Evolutionary conservation across 169 alveolate species (phyloP).

Genomic region (Plasmodium knowlesi): DNA sequence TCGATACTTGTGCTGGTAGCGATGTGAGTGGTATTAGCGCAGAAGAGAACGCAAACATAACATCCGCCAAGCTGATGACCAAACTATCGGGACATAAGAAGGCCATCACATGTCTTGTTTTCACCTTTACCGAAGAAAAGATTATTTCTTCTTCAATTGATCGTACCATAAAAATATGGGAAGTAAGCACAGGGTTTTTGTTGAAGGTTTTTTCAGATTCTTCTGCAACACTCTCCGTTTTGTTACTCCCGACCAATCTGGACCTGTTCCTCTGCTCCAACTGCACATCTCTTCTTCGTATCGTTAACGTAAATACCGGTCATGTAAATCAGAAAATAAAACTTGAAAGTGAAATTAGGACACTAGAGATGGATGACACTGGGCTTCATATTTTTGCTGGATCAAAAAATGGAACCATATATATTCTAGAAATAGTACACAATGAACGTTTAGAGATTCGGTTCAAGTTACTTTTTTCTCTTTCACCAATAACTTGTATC

Average conservation of each 20-base stretch:
- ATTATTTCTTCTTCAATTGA: slow-evolving; percentile 88
- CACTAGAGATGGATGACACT: slow-evolving; percentile 87
- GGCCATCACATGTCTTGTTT: slow-evolving; percentile 84
- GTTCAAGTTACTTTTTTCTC: slow-evolving; percentile 32
- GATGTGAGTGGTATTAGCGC: neutral
- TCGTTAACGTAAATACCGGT: slow-evolving; percentile 87
- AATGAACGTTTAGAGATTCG: slow-evolving; percentile 72
- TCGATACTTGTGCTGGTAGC: neutral
- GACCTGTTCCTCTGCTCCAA: slow-evolving; percentile 83
- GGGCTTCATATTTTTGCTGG: slow-evolving; percentile 89
- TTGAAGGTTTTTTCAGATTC: slow-evolving; percentile 89
- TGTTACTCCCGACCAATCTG: slow-evolving; percentile 83
- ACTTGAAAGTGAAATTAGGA: slow-evolving; percentile 87
- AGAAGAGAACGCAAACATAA: slow-evolving; percentile 60
- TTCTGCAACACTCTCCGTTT: slow-evolving; percentile 87
- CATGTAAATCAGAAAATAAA: slow-evolving; percentile 86
- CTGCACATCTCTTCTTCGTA: slow-evolving; percentile 86
- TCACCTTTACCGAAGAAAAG: slow-evolving; percentile 80
- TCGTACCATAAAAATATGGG: slow-evolving; percentile 89
- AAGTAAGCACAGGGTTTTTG: slow-evolving; percentile 87
- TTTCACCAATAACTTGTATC: slow-evolving; percentile 83
- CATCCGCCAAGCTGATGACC: slow-evolving; percentile 70
- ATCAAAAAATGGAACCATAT: slow-evolving; percentile 85
- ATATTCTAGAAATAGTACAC: slow-evolving; percentile 82
- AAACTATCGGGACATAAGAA: slow-evolving; percentile 79